phyloP scores from a whole-genome alignment of 2,329 filamentous ascomycete genomes.

The Fusarium bulbicola region DNA sequence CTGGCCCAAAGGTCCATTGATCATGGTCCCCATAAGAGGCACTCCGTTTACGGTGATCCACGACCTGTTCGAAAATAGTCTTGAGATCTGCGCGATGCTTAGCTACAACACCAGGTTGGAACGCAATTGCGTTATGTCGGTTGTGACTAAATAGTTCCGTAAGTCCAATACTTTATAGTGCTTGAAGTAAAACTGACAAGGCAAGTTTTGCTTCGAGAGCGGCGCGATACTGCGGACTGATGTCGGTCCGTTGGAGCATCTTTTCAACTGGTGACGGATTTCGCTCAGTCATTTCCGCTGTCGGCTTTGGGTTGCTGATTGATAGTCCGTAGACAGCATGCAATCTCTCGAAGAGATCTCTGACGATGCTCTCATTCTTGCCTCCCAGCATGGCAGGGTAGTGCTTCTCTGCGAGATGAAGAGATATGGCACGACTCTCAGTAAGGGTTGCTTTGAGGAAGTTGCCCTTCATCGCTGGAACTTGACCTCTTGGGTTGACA shows the following conservation, averaged over 20 bases:
- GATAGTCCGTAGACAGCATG: constrained; percentile 12
- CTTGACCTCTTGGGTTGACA: constrained; percentile 17
- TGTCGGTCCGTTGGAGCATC: constrained; percentile 4
- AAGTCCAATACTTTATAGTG: background rate
- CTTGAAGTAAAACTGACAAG: background rate
- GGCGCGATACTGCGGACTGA: constrained; percentile 2
- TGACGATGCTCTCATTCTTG: background rate
- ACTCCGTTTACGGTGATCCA: constrained; percentile 3
- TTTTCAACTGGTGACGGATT: constrained; percentile 16
- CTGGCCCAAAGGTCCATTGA: constrained; percentile 13
- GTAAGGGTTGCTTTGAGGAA: constrained; percentile 1
- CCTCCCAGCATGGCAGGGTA: constrained; percentile 15
- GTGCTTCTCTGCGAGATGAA: constrained; percentile 21
- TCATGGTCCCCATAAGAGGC: background rate
- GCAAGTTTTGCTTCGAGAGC: constrained; percentile 7
- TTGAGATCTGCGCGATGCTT: background rate
- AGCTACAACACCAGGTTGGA: constrained; percentile 10
- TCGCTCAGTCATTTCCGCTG: background rate
- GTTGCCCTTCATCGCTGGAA: constrained; percentile 20
- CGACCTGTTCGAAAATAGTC: constrained; percentile 2
- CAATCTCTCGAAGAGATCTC: constrained; percentile 4
- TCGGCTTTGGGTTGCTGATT: constrained; percentile 14
- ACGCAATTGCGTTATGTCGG: constrained; percentile 9
- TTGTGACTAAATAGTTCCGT: background rate
- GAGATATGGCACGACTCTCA: constrained; percentile 16